Percentiles rank a stretch among this genome's conserved stretches.
Evolutionary conservation across 768 basidiomycete species (phyloP).

Genomic region (Tephrocybe sp.): DNA sequence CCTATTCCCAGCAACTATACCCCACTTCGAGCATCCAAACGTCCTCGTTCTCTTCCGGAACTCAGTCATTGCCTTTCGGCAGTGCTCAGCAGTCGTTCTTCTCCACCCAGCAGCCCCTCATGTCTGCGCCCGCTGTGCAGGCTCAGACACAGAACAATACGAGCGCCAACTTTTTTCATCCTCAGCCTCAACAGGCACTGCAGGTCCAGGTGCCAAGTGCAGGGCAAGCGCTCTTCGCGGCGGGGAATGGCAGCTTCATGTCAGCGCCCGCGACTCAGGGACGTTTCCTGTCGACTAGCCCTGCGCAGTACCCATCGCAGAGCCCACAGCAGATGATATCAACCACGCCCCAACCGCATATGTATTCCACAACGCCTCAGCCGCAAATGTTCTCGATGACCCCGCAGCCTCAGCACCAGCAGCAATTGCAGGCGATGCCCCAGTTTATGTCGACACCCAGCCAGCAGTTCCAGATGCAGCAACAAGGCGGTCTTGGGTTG

Average conservation of each 20-base stretch:
- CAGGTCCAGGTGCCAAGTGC: conserved; percentile 21
- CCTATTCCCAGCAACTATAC: conserved; percentile 26
- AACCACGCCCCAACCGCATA: conserved; percentile 21
- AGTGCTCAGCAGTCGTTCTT: conserved; percentile 18
- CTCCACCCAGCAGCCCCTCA: conserved; percentile 22
- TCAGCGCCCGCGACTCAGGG: conserved; percentile 26
- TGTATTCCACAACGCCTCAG: conserved; percentile 23
- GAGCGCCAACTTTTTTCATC: conserved; percentile 21
- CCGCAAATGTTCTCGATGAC: conserved; percentile 29
- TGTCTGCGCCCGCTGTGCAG: conserved; percentile 16
- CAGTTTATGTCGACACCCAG: conserved; percentile 26
- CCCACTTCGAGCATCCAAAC: conserved; percentile 7
- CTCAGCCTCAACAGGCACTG: conserved; percentile 24
- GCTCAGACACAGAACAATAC: conserved; percentile 17
- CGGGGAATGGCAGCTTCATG: conserved; percentile 20
- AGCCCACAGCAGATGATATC: conserved; percentile 31
- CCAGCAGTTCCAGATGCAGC: conserved; percentile 26
- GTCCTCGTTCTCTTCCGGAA: conserved; percentile 3
- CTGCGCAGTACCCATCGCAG: conserved; percentile 32
- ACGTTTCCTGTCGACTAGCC: conserved; percentile 34
- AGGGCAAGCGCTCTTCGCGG: conserved; percentile 9
- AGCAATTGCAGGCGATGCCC: conserved; percentile 18
- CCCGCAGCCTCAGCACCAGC: conserved; percentile 28
- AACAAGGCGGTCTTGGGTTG: conserved; percentile 12
- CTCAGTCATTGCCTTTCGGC: conserved; percentile 4